Evolutionary conservation across 1,284 basidiomycete genomes (phyloP).

Genomic region (Chiua sp.): DNA sequence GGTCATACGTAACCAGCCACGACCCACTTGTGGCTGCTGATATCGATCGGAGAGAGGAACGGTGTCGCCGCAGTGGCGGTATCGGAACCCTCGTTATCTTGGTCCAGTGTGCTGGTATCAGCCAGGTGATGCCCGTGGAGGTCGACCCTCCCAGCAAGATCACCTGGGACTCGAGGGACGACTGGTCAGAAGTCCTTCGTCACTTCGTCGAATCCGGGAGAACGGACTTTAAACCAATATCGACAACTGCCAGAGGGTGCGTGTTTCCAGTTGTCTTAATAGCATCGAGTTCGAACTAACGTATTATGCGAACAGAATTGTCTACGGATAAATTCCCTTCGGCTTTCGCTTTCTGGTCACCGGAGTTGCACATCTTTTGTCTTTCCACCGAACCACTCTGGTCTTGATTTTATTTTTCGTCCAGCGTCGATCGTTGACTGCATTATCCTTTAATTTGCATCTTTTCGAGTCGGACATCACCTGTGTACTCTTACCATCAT

Average conservation of each 20-base stretch:
- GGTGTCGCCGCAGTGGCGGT: constrained; percentile 71
- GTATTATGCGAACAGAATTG: constrained; percentile 29
- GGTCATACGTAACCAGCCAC: constrained; percentile 63
- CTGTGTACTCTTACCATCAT: constrained; percentile 28
- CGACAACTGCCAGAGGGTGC: constrained; percentile 73
- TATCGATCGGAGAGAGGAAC: constrained; percentile 76
- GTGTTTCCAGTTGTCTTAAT: constrained; percentile 26
- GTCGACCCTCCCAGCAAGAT: constrained; percentile 76
- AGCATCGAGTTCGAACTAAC: constrained; percentile 18
- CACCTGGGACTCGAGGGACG: constrained; percentile 71
- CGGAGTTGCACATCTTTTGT: constrained; percentile 15
- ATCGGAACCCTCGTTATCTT: constrained; percentile 75
- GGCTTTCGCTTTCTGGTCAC: not conserved
- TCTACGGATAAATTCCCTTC: constrained; percentile 38
- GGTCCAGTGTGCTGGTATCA: constrained; percentile 73
- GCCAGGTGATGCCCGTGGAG: constrained; percentile 83
- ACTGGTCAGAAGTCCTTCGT: constrained; percentile 69
- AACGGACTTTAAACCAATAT: constrained; percentile 79
- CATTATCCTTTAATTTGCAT: constrained; percentile 27
- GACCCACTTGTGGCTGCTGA: constrained; percentile 76
- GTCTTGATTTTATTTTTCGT: constrained; percentile 1
- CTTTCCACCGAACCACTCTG: constrained; percentile 9
- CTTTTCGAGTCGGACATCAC: constrained; percentile 27
- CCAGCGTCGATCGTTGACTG: constrained; percentile 39
- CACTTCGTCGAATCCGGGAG: constrained; percentile 77